Percentiles rank a stretch among this genome's conserved stretches.
Evolutionary conservation across 306 rosid genomes (phyloP).

Genomic region (Sphenostylis stenocarpa): DNA sequence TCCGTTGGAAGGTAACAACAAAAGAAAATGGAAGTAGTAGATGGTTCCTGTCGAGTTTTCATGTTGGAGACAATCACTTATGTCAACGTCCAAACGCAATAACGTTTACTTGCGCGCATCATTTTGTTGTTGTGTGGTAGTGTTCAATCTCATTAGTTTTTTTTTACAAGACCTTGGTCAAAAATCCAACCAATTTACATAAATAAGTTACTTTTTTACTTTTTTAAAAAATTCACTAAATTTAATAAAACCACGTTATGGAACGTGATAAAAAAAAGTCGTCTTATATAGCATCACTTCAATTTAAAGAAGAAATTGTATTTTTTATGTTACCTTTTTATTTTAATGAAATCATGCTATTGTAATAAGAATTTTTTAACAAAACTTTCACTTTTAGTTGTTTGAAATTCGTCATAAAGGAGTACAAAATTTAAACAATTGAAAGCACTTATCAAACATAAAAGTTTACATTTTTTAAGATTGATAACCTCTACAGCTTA

Average conservation of each 20-base stretch:
- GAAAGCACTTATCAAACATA: background rate
- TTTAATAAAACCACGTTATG: no score
- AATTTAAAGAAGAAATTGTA: no score
- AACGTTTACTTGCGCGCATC: background rate
- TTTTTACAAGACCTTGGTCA: no score
- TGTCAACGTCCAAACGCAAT: background rate
- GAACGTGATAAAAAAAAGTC: no score
- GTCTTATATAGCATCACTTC: no score
- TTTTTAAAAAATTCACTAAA: no score
- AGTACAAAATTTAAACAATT: background rate
- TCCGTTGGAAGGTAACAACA: background rate
- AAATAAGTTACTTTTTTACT: no score
- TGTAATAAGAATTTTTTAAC: no score
- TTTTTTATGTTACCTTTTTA: no score
- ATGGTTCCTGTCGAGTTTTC: constrained; percentile 7
- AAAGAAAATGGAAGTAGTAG: background rate
- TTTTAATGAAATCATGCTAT: no score
- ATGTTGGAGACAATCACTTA: background rate
- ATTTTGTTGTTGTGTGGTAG: background rate
- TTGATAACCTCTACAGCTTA: no score
- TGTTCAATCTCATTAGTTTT: background rate
- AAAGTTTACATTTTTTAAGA: background rate
- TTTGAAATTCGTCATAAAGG: background rate
- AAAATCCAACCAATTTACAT: no score
- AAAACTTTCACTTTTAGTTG: background rate